phyloP scores from a whole-genome alignment of 192 early-diverging fungal genomes.

The Mortierella alpina region DNA sequence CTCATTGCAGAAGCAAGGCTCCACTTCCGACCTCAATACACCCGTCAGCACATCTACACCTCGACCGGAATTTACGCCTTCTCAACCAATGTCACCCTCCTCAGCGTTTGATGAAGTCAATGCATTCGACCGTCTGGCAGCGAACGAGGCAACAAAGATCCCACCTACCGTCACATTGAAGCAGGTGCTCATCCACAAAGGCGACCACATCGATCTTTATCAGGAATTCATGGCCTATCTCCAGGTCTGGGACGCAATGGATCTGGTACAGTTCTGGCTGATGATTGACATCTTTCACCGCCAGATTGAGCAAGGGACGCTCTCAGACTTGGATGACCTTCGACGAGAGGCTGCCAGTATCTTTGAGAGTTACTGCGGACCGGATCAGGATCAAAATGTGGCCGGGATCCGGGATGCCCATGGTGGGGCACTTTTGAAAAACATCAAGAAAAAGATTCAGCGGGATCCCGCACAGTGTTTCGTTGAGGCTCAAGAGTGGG shows the following conservation, averaged over 20 bases:
- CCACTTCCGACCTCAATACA: background rate
- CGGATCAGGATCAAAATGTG: constrained; percentile 21
- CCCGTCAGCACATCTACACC: constrained; percentile 2
- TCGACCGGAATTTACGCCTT: background rate
- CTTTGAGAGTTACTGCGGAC: constrained; percentile 32
- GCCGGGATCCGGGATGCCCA: constrained; percentile 36
- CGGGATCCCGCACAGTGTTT: constrained; percentile 27
- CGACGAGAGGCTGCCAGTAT: constrained; percentile 35
- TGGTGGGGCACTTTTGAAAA: constrained; percentile 19
- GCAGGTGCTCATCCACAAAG: constrained; percentile 24
- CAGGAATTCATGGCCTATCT: constrained; percentile 49
- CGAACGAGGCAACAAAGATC: no score
- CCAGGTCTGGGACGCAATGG: constrained; percentile 50
- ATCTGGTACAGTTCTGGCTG: constrained; percentile 44
- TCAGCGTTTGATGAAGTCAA: background rate
- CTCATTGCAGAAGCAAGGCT: constrained; percentile 2
- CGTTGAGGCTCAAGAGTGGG: constrained; percentile 39
- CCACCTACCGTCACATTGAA: constrained; percentile 10
- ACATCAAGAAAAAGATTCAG: constrained; percentile 29
- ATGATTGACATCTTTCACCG: constrained; percentile 51
- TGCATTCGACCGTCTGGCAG: background rate
- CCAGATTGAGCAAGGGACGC: constrained; percentile 38
- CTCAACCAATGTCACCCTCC: background rate
- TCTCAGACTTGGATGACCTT: constrained; percentile 23
- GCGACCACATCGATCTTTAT: constrained; percentile 26